phyloP scores from a whole-genome alignment of 305 asterid species.

The Fraxinus sp. region DNA sequence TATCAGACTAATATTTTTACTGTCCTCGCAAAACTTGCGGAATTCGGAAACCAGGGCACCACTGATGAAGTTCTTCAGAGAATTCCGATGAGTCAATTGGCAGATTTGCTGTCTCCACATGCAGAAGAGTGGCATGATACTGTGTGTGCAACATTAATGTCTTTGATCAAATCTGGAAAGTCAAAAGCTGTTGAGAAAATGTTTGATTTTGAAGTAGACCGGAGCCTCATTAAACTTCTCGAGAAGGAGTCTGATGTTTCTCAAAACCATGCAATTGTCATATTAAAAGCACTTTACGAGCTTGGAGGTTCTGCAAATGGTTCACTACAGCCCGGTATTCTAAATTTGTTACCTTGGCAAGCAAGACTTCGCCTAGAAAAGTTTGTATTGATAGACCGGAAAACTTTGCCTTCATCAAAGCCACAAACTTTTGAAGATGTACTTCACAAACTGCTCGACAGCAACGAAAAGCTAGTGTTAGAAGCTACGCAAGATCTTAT shows the following conservation, averaged over 20 bases:
- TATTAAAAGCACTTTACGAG: not conserved
- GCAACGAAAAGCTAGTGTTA: not conserved
- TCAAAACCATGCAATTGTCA: not conserved
- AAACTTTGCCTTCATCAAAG: not conserved
- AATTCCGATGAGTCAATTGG: not conserved
- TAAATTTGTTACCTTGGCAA: not conserved
- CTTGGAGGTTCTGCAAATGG: not conserved
- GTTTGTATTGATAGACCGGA: not conserved
- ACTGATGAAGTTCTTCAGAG: not conserved
- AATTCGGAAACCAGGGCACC: not conserved
- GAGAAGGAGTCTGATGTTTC: not conserved
- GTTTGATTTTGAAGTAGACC: not conserved
- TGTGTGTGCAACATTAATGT: not conserved
- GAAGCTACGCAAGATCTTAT: not conserved
- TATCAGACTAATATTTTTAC: not conserved
- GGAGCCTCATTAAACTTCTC: not conserved
- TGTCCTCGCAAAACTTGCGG: not conserved
- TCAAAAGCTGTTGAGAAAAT: not conserved
- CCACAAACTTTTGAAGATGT: not conserved
- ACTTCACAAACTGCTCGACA: not conserved
- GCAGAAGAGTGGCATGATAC: not conserved
- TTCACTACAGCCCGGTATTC: not conserved
- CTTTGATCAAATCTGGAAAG: not conserved
- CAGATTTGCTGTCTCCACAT: not conserved
- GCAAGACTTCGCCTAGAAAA: not conserved